Evolutionary conservation across 208 protist genomes (phyloP).

Genomic region (Crithidia fasciculata): DNA sequence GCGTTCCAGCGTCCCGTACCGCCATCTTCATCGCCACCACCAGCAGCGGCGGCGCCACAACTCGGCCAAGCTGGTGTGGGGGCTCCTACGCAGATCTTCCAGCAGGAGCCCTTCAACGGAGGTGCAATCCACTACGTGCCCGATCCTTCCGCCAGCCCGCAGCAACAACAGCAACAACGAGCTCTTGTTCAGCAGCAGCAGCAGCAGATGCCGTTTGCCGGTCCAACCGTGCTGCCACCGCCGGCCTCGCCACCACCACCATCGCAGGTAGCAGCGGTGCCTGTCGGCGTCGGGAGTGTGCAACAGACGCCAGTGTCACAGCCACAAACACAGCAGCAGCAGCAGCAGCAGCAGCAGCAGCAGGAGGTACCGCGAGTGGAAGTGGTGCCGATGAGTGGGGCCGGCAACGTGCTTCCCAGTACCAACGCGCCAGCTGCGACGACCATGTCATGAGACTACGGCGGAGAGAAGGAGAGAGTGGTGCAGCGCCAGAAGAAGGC

Average conservation of each 20-base stretch:
- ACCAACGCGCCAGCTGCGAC: too few relatives aligned
- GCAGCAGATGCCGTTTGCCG: neutral
- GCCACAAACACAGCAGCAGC: neutral
- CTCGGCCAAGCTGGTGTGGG: neutral
- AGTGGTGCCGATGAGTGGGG: too few relatives aligned
- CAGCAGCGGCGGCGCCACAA: too few relatives aligned
- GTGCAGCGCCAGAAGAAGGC: too few relatives aligned
- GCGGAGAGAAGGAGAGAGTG: too few relatives aligned
- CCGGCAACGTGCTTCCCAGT: too few relatives aligned
- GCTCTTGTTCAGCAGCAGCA: neutral
- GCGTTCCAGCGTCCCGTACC: constrained; percentile 15
- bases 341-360: neutral
- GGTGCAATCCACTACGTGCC: constrained; percentile 6
- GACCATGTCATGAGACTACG: too few relatives aligned
- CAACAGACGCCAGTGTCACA: neutral
- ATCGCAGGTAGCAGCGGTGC: neutral
- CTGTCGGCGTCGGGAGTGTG: neutral
- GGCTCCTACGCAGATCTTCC: neutral
- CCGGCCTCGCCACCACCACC: neutral
- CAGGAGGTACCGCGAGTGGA: too few relatives aligned
- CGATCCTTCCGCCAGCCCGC: constrained; percentile 2
- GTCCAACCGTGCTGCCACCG: neutral
- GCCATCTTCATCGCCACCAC: too few relatives aligned
- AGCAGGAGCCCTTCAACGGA: constrained; percentile 14
- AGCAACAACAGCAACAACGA: neutral